phyloP scores from a whole-genome alignment of 192 early-diverging fungal genomes.

The Entomortierella chlamydospora region DNA sequence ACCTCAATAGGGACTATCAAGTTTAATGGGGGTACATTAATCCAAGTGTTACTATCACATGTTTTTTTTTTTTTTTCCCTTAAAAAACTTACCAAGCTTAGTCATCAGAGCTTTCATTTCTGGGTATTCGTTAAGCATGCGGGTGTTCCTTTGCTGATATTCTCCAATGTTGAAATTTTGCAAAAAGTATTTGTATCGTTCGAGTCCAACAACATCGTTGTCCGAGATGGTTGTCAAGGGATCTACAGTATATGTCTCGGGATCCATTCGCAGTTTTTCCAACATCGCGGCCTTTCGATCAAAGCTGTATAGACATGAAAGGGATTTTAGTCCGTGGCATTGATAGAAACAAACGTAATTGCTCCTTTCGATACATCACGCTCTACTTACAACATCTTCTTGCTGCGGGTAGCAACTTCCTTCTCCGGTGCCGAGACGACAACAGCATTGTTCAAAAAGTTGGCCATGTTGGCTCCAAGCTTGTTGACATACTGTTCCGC shows the following conservation, averaged over 20 bases:
- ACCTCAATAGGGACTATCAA: slow-evolving; percentile 59
- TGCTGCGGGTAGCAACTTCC: slow-evolving; percentile 21
- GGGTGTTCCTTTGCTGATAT: slow-evolving; percentile 59
- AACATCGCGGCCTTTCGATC: slow-evolving; percentile 60
- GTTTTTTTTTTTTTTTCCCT: not conserved
- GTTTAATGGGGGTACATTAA: not conserved
- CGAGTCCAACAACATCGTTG: slow-evolving; percentile 49
- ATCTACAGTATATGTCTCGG: slow-evolving; percentile 51
- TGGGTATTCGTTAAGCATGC: slow-evolving; percentile 56
- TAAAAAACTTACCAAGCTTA: slow-evolving; percentile 49
- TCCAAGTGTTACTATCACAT: not conserved
- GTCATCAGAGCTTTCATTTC: slow-evolving; percentile 60
- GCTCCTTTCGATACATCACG: too few relatives aligned
- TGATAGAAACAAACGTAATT: too few relatives aligned
- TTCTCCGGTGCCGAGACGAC: slow-evolving; percentile 55
- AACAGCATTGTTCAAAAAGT: slow-evolving; percentile 56
- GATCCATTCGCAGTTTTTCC: slow-evolving; percentile 57
- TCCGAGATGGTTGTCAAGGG: slow-evolving; percentile 51
- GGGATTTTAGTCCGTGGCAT: too few relatives aligned
- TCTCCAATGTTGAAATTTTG: slow-evolving; percentile 61
- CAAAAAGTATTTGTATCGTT: slow-evolving; percentile 56
- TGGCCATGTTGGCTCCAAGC: slow-evolving; percentile 57
- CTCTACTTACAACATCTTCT: slow-evolving; percentile 40
- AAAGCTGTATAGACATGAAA: slow-evolving; percentile 27
- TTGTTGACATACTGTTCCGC: slow-evolving; percentile 66